These are phyloP conservation scores for Vavraia culicis DNA, from an alignment of 371 early-diverging fungal genomes.

Conservation along the genomic window DNA sequence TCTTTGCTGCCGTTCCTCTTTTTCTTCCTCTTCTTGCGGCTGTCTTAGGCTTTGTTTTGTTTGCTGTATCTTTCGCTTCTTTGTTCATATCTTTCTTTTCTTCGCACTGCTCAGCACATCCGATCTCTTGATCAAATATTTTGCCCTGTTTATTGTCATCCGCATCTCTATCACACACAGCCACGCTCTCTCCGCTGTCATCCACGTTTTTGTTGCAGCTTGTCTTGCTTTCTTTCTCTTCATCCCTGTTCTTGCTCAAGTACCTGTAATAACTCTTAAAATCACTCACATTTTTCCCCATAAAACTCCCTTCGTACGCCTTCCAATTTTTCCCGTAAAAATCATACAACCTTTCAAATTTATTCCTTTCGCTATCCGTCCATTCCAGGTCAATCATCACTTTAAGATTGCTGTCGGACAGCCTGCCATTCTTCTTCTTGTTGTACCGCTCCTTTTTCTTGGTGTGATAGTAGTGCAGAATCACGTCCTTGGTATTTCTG, in stretches of 20 bases:
- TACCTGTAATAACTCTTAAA: slow-evolving; percentile 31
- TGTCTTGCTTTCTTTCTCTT: no score
- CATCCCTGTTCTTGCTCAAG: no score
- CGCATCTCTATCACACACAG: no score
- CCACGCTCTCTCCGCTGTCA: no score
- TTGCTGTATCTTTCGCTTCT: slow-evolving; percentile 6
- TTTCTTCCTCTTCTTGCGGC: not conserved
- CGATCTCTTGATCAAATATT: slow-evolving; percentile 2
- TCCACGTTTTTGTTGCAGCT: no score
- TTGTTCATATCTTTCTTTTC: not conserved
- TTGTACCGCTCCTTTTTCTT: no score
- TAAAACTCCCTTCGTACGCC: slow-evolving; percentile 13
- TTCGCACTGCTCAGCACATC: not conserved
- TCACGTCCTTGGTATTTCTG: no score
- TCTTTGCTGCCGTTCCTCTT: not conserved
- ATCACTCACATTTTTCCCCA: slow-evolving; percentile 28
- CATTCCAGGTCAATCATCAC: slow-evolving; percentile 21
- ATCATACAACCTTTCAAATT: slow-evolving; percentile 9
- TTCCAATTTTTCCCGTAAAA: slow-evolving; percentile 20
- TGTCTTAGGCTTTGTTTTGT: not conserved
- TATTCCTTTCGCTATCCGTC: slow-evolving; percentile 24
- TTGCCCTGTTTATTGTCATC: no score
- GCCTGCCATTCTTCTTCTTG: no score
- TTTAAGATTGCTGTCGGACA: slow-evolving; percentile 25
- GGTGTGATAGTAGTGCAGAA: no score